Evolutionary conservation across 352 stramenopile genomes (phyloP), one percentile per base, ranked within the genome.

Genomic region (Thraustochytrium sp.): DNA sequence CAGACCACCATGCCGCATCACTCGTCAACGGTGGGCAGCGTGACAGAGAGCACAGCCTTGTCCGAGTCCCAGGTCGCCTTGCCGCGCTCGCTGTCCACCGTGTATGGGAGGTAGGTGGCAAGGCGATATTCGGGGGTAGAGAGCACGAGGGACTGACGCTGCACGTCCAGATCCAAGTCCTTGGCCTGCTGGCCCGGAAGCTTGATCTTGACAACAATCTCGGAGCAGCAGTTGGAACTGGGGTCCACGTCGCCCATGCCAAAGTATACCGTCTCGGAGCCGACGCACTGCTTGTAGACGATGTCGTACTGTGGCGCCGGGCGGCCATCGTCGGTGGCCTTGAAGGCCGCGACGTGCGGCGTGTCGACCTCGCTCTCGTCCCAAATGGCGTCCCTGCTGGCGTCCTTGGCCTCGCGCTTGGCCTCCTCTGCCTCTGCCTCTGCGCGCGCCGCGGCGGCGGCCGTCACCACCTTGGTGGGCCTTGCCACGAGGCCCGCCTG

Each of bases 221-320:
- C 90, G 64, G 94, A 89, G 65, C 91, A 95, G 61, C 93, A 88
- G 2, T 90, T 89, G 0, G 88, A 92, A 23, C 90, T 94, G n/a
- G 91, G 91, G 53, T 95, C 91, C 72, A 93, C 93, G 77, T 94
- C 91, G 56, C 89, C 90, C 21, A 94, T 84, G 0, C 91, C 91
- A 34, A 95, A 88, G 48, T 93, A 95, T 76, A 95, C 88, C 78
- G 93, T 90, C 65, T 95, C 91, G 0, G 90, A 92, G 90, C 93
- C 93, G 46, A 95, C 90, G 42, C 86, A 91, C 85, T 95, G 91
- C 86, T 94, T 93, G 87, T 93, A 94, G 48, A 93, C 77, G 63
- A 95, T 89, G 84, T 93, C 91, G 83, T 87, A 61, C 48, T 64
- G 34, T 0, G 63, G 38, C 54, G 23, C 46, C 21, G 21, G 13